Evolutionary conservation across 257 asterid genomes (phyloP).

Genomic region (Datura wrightii): DNA sequence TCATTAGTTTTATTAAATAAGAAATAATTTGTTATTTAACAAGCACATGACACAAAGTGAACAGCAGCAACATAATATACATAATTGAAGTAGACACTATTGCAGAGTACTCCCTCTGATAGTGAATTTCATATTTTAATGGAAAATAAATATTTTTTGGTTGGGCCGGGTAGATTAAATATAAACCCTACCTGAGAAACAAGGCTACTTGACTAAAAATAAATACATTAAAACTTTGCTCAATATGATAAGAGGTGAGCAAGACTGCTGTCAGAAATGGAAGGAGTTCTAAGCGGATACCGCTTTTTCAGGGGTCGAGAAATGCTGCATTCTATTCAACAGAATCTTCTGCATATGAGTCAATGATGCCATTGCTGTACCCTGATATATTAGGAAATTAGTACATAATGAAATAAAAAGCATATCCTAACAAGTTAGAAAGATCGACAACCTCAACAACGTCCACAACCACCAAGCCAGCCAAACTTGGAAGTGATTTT

Average conservation of each 20-base stretch:
- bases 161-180: background rate
- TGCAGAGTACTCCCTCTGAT: slow-evolving; percentile 8
- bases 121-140: background rate
- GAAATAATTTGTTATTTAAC: background rate
- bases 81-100: background rate
- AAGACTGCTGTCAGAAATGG: background rate
- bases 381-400: slow-evolving; percentile 60
- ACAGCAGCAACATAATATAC: slow-evolving; percentile 18
- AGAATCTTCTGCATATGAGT: slow-evolving; percentile 93
- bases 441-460: slow-evolving; percentile 85
- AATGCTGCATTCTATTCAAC: slow-evolving; percentile 84
- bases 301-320: slow-evolving; percentile 86
- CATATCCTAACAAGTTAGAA: slow-evolving; percentile 6
- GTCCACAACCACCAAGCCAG: slow-evolving; percentile 89
- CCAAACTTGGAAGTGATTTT: slow-evolving; percentile 78
- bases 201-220: background rate
- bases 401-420: slow-evolving; percentile 6
- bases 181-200: slow-evolving; percentile 10
- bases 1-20: background rate
- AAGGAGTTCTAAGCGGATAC: slow-evolving; percentile 45
- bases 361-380: slow-evolving; percentile 92
- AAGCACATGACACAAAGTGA: background rate
- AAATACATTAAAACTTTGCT: background rate
- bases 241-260: slow-evolving; percentile 5
- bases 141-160: background rate